Evolutionary conservation across 1,139 yeast genomes (phyloP).

Genomic region (Lodderomyces elongisporus): DNA sequence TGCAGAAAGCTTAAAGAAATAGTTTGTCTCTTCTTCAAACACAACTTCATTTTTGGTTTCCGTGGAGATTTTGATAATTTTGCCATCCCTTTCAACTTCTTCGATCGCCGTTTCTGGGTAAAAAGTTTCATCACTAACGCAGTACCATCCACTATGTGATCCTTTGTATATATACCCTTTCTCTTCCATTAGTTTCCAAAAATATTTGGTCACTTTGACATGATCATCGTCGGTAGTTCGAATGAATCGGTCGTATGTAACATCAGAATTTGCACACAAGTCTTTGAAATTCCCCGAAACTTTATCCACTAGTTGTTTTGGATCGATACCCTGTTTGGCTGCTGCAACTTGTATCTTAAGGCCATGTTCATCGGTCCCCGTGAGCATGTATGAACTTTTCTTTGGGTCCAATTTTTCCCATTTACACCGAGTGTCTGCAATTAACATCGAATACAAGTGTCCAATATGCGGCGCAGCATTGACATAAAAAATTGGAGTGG

Average conservation of each 20-base stretch:
- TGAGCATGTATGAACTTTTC: conserved; percentile 51
- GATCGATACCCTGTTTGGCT: conserved; percentile 44
- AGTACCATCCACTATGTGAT: conserved; percentile 89
- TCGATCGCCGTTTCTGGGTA: conserved; percentile 78
- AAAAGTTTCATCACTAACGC: conserved; percentile 90
- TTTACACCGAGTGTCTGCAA: conserved; percentile 72
- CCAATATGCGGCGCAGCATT: conserved; percentile 96
- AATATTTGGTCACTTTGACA: conserved; percentile 50
- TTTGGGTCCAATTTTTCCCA: conserved; percentile 54
- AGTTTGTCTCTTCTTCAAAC: conserved; percentile 76
- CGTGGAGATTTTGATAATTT: conserved; percentile 42
- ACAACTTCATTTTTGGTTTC: conserved; percentile 77
- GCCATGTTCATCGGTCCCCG: conserved; percentile 99
- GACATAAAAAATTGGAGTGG: conserved; percentile 95
- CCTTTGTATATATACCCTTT: conserved; percentile 77
- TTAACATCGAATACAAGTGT: conserved; percentile 81
- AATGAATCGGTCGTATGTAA: conserved; percentile 71
- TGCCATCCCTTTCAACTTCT: conserved; percentile 34
- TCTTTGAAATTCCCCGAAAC: conserved; percentile 59
- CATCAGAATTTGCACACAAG: conserved; percentile 53
- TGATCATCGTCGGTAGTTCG: conserved; percentile 90
- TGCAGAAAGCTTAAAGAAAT: conserved; percentile 69
- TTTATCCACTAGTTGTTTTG: conserved; percentile 68
- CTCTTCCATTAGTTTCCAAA: conserved; percentile 62
- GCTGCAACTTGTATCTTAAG: conserved; percentile 77